A percentile compares a stretch with the other conserved stretches of the same genome.
These are phyloP conservation scores for Coemansia sp. DNA, from an alignment of 192 early-diverging fungal species.

Conservation along the genomic window DNA sequence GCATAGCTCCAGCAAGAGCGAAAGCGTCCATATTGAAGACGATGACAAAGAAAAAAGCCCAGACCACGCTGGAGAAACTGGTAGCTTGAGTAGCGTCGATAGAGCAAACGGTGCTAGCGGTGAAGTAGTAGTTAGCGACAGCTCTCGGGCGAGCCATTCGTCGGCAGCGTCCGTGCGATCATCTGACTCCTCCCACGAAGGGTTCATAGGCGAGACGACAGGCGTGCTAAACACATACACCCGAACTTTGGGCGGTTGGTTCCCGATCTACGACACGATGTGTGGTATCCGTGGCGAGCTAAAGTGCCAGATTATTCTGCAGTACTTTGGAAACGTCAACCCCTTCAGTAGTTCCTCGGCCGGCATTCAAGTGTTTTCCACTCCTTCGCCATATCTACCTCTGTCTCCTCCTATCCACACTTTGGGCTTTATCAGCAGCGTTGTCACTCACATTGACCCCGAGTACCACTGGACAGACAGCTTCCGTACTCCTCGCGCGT, in stretches of 20 bases:
- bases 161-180: conserved; percentile 7
- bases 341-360: conserved; percentile 78
- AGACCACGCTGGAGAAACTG: neutral
- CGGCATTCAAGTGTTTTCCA: conserved; percentile 69
- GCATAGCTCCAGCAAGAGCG: neutral
- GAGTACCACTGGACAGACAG: conserved; percentile 84
- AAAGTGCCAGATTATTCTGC: conserved; percentile 68
- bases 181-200: conserved; percentile 13
- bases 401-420: conserved; percentile 42
- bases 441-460: conserved; percentile 73
- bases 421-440: conserved; percentile 73
- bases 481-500: conserved; percentile 77
- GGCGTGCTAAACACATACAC: conserved; percentile 28
- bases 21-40: neutral
- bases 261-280: conserved; percentile 79
- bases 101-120: neutral
- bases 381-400: conserved; percentile 56
- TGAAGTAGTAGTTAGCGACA: neutral
- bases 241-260: conserved; percentile 64
- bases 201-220: conserved; percentile 23
- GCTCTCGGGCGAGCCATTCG: neutral
- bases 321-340: conserved; percentile 83
- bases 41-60: neutral
- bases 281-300: conserved; percentile 75
- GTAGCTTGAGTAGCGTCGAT: neutral